These are phyloP conservation scores for Claviceps fusiformis DNA, from an alignment of 2,329 filamentous ascomycete genomes.

Conservation along the genomic window DNA sequence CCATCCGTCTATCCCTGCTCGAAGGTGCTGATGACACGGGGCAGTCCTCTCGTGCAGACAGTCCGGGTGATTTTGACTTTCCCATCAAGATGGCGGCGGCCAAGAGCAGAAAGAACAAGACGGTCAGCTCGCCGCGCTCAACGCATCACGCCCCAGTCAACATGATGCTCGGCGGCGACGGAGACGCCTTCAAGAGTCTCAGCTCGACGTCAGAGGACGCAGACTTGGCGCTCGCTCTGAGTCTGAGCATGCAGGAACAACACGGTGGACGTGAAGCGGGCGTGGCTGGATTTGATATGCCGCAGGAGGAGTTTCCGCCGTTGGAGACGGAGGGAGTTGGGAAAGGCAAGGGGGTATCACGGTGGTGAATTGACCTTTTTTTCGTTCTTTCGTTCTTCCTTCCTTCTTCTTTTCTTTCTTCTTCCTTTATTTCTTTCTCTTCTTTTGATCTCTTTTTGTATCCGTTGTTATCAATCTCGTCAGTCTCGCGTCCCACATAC, in stretches of 20 bases:
- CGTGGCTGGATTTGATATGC: slow-evolving; percentile 3
- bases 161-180: slow-evolving; percentile 5
- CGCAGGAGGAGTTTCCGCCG: slow-evolving; percentile 26
- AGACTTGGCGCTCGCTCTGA: slow-evolving; percentile 46
- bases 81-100: slow-evolving; percentile 36
- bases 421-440: background rate
- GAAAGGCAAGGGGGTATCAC: slow-evolving; percentile 26
- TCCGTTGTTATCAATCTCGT: no score
- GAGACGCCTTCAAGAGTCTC: slow-evolving; percentile 2
- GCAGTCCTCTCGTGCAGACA: slow-evolving; percentile 30
- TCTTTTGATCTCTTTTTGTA: background rate
- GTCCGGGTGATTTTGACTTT: slow-evolving; percentile 36
- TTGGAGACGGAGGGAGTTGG: slow-evolving; percentile 27
- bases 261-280: slow-evolving; percentile 11
- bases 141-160: slow-evolving; percentile 22
- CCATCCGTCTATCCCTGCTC: slow-evolving; percentile 46
- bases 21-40: slow-evolving; percentile 37
- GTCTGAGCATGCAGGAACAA: slow-evolving; percentile 45
- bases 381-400: no score
- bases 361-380: slow-evolving; percentile 7
- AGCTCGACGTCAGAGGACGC: slow-evolving; percentile 26
- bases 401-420: no score
- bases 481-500: no score
- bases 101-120: slow-evolving; percentile 27
- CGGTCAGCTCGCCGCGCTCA: slow-evolving; percentile 20